Percentiles rank a stretch among this genome's conserved stretches.
phyloP scores from a whole-genome alignment of 2,329 filamentous ascomycete species.

The Penicillium nordicum region DNA sequence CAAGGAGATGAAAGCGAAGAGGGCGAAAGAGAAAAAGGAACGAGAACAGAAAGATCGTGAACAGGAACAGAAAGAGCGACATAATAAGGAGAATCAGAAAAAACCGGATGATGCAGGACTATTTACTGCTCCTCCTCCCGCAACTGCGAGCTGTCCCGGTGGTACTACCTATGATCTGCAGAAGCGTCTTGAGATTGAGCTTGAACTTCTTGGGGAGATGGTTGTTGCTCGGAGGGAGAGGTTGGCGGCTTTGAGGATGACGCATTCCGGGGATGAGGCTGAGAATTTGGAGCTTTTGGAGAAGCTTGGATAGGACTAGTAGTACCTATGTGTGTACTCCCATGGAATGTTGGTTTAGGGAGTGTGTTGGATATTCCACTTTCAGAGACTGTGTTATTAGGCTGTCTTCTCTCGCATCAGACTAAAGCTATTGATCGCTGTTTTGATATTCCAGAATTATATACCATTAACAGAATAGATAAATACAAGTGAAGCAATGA shows the following conservation, averaged over 20 bases:
- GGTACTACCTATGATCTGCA: not conserved
- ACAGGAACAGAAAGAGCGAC: not conserved
- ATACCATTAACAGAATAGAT: not conserved
- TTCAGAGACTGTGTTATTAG: not conserved
- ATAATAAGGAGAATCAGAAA: too few relatives aligned
- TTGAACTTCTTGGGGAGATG: not conserved
- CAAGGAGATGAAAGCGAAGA: not conserved
- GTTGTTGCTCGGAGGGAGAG: not conserved
- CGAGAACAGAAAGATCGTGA: not conserved
- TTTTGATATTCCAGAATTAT: not conserved
- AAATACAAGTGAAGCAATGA: not conserved
- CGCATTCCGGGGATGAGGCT: not conserved
- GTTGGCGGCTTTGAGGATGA: not conserved
- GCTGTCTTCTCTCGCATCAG: not conserved
- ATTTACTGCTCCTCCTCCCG: not conserved
- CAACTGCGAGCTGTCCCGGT: not conserved
- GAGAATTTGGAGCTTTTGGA: not conserved
- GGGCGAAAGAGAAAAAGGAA: not conserved
- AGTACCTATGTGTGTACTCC: too few relatives aligned
- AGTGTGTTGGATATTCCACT: not conserved
- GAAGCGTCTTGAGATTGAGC: not conserved
- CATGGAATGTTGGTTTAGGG: not conserved
- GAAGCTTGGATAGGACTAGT: not conserved
- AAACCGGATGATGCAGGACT: not conserved
- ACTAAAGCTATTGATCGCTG: not conserved